These are phyloP conservation scores for Podospora fimiseda DNA, from an alignment of 495 filamentous ascomycete genomes.

Conservation along the genomic window DNA sequence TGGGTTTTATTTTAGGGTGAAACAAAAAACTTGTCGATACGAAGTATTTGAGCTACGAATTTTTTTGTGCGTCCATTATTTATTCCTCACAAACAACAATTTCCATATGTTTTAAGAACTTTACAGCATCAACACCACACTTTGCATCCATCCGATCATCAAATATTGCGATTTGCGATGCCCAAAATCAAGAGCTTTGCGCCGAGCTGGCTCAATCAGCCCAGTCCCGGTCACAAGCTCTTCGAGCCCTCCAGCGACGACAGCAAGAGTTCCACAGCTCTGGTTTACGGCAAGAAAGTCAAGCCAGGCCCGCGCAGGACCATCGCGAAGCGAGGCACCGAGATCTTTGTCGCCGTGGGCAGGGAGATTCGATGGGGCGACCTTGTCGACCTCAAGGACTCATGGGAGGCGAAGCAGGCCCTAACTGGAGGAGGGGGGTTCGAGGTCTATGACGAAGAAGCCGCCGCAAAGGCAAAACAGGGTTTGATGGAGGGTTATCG, in stretches of 20 bases:
- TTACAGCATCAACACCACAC: too few relatives aligned
- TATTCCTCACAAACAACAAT: too few relatives aligned
- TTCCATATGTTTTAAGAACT: not conserved
- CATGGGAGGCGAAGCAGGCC: constrained; percentile 45
- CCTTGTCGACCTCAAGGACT: constrained; percentile 65
- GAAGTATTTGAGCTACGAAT: too few relatives aligned
- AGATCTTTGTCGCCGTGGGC: constrained; percentile 77
- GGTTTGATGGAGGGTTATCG: constrained; percentile 37
- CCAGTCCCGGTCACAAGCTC: constrained; percentile 64
- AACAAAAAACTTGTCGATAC: too few relatives aligned
- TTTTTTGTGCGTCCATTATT: not conserved
- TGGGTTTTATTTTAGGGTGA: not conserved
- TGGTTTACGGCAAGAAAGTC: constrained; percentile 31
- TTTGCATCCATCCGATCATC: too few relatives aligned
- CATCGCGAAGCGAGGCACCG: constrained; percentile 66
- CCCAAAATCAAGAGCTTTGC: constrained; percentile 74
- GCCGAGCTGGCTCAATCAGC: constrained; percentile 73
- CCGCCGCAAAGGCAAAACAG: constrained; percentile 15
- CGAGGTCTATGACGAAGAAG: constrained; percentile 27
- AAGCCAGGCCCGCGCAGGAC: constrained; percentile 56
- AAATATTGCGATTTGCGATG: constrained; percentile 42
- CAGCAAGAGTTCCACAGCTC: constrained; percentile 13
- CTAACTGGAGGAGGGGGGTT: constrained; percentile 13
- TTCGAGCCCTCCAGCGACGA: constrained; percentile 45
- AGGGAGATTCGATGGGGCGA: constrained; percentile 85